phyloP scores from a whole-genome alignment of 257 asterid genomes.

The Plantago elongata region DNA sequence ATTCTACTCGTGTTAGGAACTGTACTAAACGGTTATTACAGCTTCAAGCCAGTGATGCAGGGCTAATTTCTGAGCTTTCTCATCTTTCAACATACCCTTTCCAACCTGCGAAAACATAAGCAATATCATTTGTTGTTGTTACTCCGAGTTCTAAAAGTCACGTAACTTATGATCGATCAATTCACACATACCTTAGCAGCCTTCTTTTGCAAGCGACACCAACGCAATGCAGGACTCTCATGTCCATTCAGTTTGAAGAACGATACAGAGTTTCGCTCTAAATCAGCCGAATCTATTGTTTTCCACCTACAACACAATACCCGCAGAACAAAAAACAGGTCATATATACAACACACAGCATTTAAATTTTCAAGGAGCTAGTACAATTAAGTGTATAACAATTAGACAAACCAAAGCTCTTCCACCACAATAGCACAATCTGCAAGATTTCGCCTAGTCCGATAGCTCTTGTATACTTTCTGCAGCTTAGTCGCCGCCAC shows the following conservation, averaged over 20 bases:
- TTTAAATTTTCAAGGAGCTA: too few species aligned
- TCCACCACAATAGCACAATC: slow-evolving; percentile 22
- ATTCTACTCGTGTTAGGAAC: too few species aligned
- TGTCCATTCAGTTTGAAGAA: slow-evolving; percentile 43
- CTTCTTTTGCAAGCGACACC: slow-evolving; percentile 57
- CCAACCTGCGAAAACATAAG: slow-evolving; percentile 46
- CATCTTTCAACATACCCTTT: slow-evolving; percentile 63
- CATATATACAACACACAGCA: too few species aligned
- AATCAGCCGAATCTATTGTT: slow-evolving; percentile 55
- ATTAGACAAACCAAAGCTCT: background rate
- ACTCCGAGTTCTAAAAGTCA: too few species aligned
- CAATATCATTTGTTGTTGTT: background rate
- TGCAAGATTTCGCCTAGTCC: slow-evolving; percentile 20
- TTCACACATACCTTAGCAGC: slow-evolving; percentile 50
- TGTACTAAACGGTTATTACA: slow-evolving; percentile 24
- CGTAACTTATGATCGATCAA: background rate
- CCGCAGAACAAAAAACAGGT: too few species aligned
- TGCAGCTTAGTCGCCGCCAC: slow-evolving; percentile 16
- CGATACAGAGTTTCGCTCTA: slow-evolving; percentile 47
- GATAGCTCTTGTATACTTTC: slow-evolving; percentile 18
- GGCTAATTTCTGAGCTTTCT: slow-evolving; percentile 68
- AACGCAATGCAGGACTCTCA: slow-evolving; percentile 57
- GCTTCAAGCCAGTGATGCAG: slow-evolving; percentile 87
- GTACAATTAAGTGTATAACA: too few species aligned
- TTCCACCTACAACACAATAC: slow-evolving; percentile 50